Evolutionary conservation across 495 filamentous ascomycete genomes (phyloP).

Genomic region (Penicillium cinerascens): DNA sequence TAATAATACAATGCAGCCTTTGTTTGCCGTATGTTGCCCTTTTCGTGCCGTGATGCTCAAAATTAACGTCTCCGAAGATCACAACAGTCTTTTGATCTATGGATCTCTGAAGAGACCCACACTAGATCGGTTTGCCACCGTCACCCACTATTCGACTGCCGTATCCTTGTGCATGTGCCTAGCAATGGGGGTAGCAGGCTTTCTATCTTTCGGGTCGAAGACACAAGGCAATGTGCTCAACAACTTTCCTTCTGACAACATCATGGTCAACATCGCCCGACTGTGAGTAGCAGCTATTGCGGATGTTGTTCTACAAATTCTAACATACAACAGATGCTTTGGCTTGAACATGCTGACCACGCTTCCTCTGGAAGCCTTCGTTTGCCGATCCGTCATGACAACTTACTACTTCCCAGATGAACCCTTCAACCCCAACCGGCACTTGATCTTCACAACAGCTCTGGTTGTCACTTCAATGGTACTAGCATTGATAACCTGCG

Average conservation of each 20-base stretch:
- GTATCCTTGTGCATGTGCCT: slow-evolving; percentile 88
- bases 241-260: slow-evolving; percentile 88
- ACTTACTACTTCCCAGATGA: slow-evolving; percentile 86
- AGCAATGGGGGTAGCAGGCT: slow-evolving; percentile 82
- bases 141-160: slow-evolving; percentile 88
- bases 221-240: slow-evolving; percentile 96
- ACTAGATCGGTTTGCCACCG: slow-evolving; percentile 83
- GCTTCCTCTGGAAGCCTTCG: slow-evolving; percentile 91
- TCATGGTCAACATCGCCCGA: slow-evolving; percentile 89
- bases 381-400: slow-evolving; percentile 93
- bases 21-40: slow-evolving; percentile 64
- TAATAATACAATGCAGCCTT: slow-evolving; percentile 60
- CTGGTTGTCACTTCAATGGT: slow-evolving; percentile 77
- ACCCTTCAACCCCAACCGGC: slow-evolving; percentile 76
- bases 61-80: slow-evolving; percentile 52
- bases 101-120: slow-evolving; percentile 92
- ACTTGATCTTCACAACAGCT: slow-evolving; percentile 77
- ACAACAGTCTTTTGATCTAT: slow-evolving; percentile 96
- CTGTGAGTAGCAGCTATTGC: slow-evolving; percentile 47
- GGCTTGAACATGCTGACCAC: slow-evolving; percentile 99
- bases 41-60: not conserved
- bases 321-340: slow-evolving; percentile 58
- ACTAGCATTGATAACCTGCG: slow-evolving; percentile 79
- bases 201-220: slow-evolving; percentile 86
- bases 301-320: not conserved